Conservation (phyloP, 164 flowering plant genomes). For the Macadamia tetraphylla region DNA sequence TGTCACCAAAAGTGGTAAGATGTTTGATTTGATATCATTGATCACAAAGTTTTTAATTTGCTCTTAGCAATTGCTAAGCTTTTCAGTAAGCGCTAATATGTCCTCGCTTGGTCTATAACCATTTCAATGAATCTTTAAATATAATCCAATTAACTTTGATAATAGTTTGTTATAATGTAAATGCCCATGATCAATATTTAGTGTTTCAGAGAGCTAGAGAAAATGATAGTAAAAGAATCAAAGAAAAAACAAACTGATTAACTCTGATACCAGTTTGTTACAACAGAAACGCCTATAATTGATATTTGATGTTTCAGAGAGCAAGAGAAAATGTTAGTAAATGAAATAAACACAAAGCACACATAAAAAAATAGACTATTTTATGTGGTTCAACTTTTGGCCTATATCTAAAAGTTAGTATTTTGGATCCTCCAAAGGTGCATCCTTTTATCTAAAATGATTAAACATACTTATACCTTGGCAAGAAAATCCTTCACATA, state of each 20-base stretch:
- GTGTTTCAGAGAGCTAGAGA: too few species aligned
- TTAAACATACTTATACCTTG: constrained; percentile 91
- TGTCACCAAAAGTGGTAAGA: constrained; percentile 70
- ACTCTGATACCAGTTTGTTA: too few species aligned
- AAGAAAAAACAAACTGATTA: too few species aligned
- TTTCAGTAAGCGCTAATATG: constrained; percentile 56
- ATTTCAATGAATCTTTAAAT: constrained; percentile 54
- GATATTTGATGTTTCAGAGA: too few species aligned
- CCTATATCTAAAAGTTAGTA: constrained; percentile 61
- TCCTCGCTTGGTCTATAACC: constrained; percentile 50
- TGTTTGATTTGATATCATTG: constrained; percentile 34
- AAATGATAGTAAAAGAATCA: too few species aligned
- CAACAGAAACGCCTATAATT: too few species aligned
- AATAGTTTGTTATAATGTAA: too few species aligned
- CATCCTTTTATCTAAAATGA: constrained; percentile 46
- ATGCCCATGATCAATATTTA: too few species aligned
- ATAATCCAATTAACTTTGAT: too few species aligned
- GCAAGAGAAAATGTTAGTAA: too few species aligned
- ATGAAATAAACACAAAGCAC: too few species aligned
- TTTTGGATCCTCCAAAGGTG: constrained; percentile 59
- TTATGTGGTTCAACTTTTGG: constrained; percentile 60
- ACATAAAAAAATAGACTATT: constrained; percentile 45
- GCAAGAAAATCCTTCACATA: constrained; percentile 96
- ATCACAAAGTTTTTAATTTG: constrained; percentile 45
- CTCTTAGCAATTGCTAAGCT: constrained; percentile 44